Conservation (phyloP, 2,329 filamentous ascomycete genomes). For the Talaromyces albobiverticillius region DNA sequence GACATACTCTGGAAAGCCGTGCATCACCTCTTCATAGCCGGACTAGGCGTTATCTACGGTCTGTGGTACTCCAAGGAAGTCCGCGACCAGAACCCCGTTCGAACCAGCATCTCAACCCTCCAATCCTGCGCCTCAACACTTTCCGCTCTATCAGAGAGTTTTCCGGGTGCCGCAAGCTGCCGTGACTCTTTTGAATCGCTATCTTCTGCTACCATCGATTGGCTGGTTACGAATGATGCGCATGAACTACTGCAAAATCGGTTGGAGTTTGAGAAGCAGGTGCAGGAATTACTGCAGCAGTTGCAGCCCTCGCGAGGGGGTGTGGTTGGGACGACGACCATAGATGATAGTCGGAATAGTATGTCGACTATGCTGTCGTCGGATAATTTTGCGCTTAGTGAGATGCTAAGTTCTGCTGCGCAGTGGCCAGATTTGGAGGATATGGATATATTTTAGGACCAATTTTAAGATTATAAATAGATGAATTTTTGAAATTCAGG, state of each 20-base stretch:
- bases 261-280: slow-evolving; percentile 17
- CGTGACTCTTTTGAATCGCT: slow-evolving; percentile 28
- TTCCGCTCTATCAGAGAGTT: slow-evolving; percentile 31
- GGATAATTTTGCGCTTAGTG: slow-evolving; percentile 15
- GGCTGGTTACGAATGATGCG: slow-evolving; percentile 9
- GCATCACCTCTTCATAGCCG: slow-evolving; percentile 33
- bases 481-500: neutral
- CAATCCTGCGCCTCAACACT: slow-evolving; percentile 31
- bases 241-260: slow-evolving; percentile 10
- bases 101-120: slow-evolving; percentile 23
- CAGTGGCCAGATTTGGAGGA: slow-evolving; percentile 14
- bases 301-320: slow-evolving; percentile 8
- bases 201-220: slow-evolving; percentile 27
- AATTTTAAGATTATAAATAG: neutral
- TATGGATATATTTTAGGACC: neutral
- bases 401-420: slow-evolving; percentile 17
- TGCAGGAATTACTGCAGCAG: slow-evolving; percentile 13
- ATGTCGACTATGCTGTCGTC: slow-evolving; percentile 13
- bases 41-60: slow-evolving; percentile 28
- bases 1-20: slow-evolving; percentile 32
- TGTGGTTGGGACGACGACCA: neutral
- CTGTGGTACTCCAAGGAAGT: slow-evolving; percentile 33
- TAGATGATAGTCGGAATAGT: too few species aligned
- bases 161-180: slow-evolving; percentile 30
- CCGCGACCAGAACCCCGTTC: slow-evolving; percentile 21